Percentiles rank a stretch among this genome's conserved stretches.
phyloP scores from a whole-genome alignment of 2,329 filamentous ascomycete species.

The Metarhizium brunneum region DNA sequence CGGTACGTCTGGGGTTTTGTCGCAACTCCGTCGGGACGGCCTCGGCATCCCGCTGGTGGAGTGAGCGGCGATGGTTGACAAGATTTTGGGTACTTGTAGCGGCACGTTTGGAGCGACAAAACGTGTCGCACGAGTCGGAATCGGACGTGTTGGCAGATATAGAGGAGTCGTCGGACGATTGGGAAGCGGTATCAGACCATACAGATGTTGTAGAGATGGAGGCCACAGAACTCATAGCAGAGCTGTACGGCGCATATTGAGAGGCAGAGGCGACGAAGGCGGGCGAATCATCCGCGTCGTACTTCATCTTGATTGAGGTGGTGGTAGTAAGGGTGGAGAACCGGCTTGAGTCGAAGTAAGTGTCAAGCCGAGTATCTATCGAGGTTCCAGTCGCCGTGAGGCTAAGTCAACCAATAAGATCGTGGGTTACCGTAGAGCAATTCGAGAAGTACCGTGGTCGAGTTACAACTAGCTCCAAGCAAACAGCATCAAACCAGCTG shows the following conservation, averaged over 20 bases:
- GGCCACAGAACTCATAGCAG: conserved; percentile 63
- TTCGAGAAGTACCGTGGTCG: conserved; percentile 24
- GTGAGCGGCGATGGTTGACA: conserved; percentile 13
- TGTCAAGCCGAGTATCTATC: conserved; percentile 19
- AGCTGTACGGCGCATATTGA: conserved; percentile 53
- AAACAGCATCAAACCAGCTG: conserved; percentile 25
- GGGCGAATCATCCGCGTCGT: conserved; percentile 42
- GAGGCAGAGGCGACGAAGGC: conserved; percentile 33
- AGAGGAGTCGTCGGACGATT: conserved; percentile 61
- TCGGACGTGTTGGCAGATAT: conserved; percentile 53
- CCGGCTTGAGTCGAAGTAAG: conserved; percentile 15
- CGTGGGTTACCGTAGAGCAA: conserved; percentile 25
- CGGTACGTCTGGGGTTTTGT: conserved; percentile 53
- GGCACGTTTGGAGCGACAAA: conserved; percentile 23
- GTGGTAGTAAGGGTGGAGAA: conserved; percentile 15
- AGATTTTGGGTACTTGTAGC: conserved; percentile 12
- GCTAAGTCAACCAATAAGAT: conserved; percentile 40
- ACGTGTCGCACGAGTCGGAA: conserved; percentile 37
- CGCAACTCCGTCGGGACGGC: conserved; percentile 52
- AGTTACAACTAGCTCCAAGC: conserved; percentile 25
- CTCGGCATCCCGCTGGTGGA: conserved; percentile 23
- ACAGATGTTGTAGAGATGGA: conserved; percentile 69
- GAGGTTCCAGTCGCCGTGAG: conserved; percentile 46
- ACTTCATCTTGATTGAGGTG: conserved; percentile 46
- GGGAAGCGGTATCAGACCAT: conserved; percentile 65